A percentile compares a stretch with the other conserved stretches of the same genome.
Conservation (phyloP, 768 basidiomycete genomes). For the Lactifluus hygrophoroides region DNA sequence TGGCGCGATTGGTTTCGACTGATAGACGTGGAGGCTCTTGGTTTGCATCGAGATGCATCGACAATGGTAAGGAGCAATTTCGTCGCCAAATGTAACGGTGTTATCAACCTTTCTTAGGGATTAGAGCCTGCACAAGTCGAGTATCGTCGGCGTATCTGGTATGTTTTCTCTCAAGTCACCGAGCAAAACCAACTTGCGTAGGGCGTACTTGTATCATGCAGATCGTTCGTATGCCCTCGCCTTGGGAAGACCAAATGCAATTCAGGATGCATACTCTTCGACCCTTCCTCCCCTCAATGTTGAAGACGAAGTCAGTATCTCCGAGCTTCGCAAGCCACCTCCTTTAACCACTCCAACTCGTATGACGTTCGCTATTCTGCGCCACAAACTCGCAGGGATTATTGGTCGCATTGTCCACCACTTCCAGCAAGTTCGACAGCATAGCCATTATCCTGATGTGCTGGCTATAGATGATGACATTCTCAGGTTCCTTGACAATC, state of each 20-base stretch:
- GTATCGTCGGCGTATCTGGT: slow-evolving; percentile 89
- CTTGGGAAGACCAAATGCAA: slow-evolving; percentile 83
- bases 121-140: slow-evolving; percentile 73
- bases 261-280: slow-evolving; percentile 84
- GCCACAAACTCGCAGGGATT: slow-evolving; percentile 72
- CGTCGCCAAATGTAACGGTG: slow-evolving; percentile 7
- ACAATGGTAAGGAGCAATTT: slow-evolving; percentile 51
- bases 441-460: slow-evolving; percentile 78
- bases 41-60: slow-evolving; percentile 82
- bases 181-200: slow-evolving; percentile 24
- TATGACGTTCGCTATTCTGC: slow-evolving; percentile 83
- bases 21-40: slow-evolving; percentile 47
- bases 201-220: slow-evolving; percentile 90
- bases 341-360: slow-evolving; percentile 65
- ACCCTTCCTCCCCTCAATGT: slow-evolving; percentile 69
- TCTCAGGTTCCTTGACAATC: slow-evolving; percentile 58
- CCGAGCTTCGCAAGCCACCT: slow-evolving; percentile 40
- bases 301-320: slow-evolving; percentile 46
- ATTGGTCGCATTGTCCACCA: slow-evolving; percentile 90
- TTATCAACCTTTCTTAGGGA: slow-evolving; percentile 34
- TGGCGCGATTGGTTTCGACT: not conserved
- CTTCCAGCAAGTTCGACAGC: slow-evolving; percentile 77
- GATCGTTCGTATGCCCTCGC: slow-evolving; percentile 88
- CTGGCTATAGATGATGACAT: slow-evolving; percentile 76
- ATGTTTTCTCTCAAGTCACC: slow-evolving; percentile 15